Conservation (phyloP, 371 early-diverging fungal species). For the Apophysomyces trapeziformis region DNA sequence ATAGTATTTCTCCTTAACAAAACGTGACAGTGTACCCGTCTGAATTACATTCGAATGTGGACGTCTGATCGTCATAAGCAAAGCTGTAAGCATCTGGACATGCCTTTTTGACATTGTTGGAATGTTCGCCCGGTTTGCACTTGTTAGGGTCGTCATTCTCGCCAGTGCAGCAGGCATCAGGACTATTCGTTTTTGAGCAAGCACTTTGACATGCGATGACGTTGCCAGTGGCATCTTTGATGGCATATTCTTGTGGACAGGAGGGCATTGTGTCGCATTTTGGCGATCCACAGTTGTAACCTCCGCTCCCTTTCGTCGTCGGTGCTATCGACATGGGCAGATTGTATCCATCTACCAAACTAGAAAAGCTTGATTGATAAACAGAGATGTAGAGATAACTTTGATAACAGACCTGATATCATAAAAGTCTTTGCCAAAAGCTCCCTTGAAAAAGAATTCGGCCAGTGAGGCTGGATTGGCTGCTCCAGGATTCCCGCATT, state of each 20-base stretch:
- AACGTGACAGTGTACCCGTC: conserved; percentile 34
- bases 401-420: conserved; percentile 41
- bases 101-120: conserved; percentile 17
- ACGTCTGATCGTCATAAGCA: conserved; percentile 47
- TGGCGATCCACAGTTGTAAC: conserved; percentile 21
- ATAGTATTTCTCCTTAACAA: conserved; percentile 13
- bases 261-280: conserved; percentile 17
- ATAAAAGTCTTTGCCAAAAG: conserved; percentile 44
- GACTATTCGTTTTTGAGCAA: conserved; percentile 20
- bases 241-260: conserved; percentile 17
- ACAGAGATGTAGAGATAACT: no score
- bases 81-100: conserved; percentile 46
- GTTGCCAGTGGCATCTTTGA: conserved; percentile 17
- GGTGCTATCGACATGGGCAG: conserved; percentile 22
- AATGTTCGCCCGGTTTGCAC: conserved; percentile 18
- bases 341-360: conserved; percentile 28
- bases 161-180: conserved; percentile 25
- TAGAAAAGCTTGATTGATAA: background rate
- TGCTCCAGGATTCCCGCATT: conserved; percentile 46
- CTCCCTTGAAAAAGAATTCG: conserved; percentile 51
- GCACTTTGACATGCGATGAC: conserved; percentile 24
- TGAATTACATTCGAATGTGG: conserved; percentile 34
- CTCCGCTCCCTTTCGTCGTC: conserved; percentile 9
- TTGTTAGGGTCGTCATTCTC: conserved; percentile 15
- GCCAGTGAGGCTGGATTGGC: conserved; percentile 51